Evolutionary conservation across 2,329 filamentous ascomycete species (phyloP), one percentile per base, ranked within the genome.

Genomic region (Sporothrix variecibatus): DNA sequence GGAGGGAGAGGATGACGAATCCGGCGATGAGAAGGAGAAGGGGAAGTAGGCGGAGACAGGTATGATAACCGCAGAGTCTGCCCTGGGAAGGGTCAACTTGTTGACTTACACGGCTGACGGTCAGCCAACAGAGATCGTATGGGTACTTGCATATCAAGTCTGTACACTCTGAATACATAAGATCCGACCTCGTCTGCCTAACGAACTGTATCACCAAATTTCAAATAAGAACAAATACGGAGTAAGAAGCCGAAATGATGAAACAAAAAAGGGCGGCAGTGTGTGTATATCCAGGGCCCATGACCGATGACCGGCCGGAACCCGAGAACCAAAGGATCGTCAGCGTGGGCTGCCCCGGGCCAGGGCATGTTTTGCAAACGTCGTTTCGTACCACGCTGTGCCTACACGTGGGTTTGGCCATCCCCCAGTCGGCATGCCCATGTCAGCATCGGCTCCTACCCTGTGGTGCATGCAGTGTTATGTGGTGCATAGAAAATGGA

Each of bases 1-100:
- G 34, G 95, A 98, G 81, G 93, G 92, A 75, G 91, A 94, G 80
- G 86, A 91, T 76, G 92, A 94, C 79, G 85, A 85, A 56, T 70
- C 75, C 40, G 91, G 93, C 78, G 85, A 72, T 20, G 65, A 76
- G 34, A 38, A n/a, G 43, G 43, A 49, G 43, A 49, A 17, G 43
- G 12, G 20, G 4, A 49, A 49, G 20, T 38, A 62, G 58, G 3
- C 5, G 15, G 17, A 4, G 17, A 17, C 34, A 34, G 34, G 34
- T 34, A 4, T 34, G 34, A 34, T 5, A 34, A n/a, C n/a, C n/a
- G n/a, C n/a, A n/a, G n/a, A n/a, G n/a, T n/a, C n/a, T n/a, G n/a
- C n/a, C n/a, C n/a, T n/a, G n/a, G n/a, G n/a, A 51, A 15, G 46
- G 17, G 51, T 1, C 23, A 4, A 15, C 23, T 28, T 28, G 17